Conservation (phyloP, 768 basidiomycete species). For the Clitopilus passeckerianus region DNA sequence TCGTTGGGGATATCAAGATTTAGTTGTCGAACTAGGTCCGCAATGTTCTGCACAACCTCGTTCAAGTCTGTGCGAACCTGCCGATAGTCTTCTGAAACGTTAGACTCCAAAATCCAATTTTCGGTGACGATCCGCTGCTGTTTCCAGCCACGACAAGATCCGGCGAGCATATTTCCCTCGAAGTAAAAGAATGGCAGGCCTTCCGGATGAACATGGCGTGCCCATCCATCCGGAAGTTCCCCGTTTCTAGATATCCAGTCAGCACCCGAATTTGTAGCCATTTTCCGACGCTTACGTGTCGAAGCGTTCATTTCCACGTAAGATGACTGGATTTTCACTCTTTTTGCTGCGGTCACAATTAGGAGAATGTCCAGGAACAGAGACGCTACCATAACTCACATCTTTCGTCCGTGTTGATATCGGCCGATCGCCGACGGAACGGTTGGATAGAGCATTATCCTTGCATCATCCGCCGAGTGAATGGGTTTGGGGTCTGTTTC, state of each 20-base stretch:
- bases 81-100: neutral
- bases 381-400: no score
- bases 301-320: no score
- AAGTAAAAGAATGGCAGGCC: neutral
- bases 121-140: neutral
- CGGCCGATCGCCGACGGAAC: no score
- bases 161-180: neutral
- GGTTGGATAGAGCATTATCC: no score
- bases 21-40: neutral
- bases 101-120: neutral
- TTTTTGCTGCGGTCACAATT: no score
- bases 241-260: neutral
- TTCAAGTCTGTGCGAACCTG: neutral
- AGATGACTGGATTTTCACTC: no score
- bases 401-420: no score
- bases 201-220: neutral
- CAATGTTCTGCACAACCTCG: neutral
- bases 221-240: neutral
- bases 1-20: neutral
- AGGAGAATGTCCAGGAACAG: no score
- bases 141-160: neutral
- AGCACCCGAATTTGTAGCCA: no score
- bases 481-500: no score
- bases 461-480: no score
- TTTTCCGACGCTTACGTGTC: no score